Percentiles rank a stretch among this genome's conserved stretches.
Conservation (phyloP, 116 monocot genomes). For the Trichopus zeylanicus region DNA sequence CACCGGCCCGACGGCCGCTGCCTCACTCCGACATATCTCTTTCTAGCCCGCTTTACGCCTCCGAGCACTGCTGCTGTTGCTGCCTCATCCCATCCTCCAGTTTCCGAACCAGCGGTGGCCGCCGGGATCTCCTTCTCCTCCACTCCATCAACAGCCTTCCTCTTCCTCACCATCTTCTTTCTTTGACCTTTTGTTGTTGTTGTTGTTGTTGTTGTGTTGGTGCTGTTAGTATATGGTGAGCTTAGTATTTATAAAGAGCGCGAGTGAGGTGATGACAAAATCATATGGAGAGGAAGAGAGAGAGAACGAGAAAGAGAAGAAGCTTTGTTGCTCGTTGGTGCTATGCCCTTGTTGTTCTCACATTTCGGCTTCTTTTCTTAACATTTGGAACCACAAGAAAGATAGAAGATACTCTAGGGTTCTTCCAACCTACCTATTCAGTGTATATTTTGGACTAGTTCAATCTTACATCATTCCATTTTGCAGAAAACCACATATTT, state of each 20-base stretch:
- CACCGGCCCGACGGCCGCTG: slow-evolving; percentile 47
- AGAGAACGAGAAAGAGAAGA: not conserved
- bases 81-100: not conserved
- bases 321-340: not conserved
- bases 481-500: no score
- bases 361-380: not conserved
- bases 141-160: not conserved
- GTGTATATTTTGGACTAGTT: not conserved
- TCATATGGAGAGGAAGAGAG: not conserved
- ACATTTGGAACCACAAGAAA: not conserved
- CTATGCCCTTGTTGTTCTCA: not conserved
- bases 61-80: not conserved
- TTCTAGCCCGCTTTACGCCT: slow-evolving; percentile 10
- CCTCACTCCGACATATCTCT: slow-evolving; percentile 37
- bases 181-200: no score
- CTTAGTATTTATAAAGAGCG: not conserved
- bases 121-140: not conserved
- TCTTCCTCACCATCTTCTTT: slow-evolving; percentile 28
- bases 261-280: no score
- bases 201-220: no score
- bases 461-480: no score
- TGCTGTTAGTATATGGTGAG: not conserved
- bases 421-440: not conserved
- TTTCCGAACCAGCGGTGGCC: no score
- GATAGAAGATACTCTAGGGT: no score